Base-by-base conservation (phyloP, 208 protist species). In the Crithidia thermophila region DNA sequence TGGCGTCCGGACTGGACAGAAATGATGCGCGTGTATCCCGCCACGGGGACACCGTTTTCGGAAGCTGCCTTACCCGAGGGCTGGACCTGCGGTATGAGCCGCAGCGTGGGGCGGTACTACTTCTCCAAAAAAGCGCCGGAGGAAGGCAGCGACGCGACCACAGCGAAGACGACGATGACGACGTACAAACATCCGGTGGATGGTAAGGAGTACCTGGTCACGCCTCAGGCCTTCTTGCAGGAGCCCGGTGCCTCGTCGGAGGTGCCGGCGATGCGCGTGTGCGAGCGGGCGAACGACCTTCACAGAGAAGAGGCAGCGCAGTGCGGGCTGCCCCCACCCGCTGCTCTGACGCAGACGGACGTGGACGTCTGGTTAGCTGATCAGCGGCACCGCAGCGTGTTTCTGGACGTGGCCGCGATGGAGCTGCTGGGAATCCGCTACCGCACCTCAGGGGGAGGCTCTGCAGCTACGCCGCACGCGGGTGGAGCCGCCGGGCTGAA, bases 121-220 rank as follows among this genome's bases (percentile, higher is more conserved):
- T 95, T 87, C 66, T 85, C 77, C n/a, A 31, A n/a, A 39, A 27
- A 39, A 28, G 21, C 16, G 30, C n/a, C n/a, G n/a, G n/a, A n/a
- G n/a, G n/a, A n/a, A n/a, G n/a, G n/a, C n/a, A n/a, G n/a, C n/a
- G n/a, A n/a, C 4, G 33, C 51, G 18, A 23, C 42, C 6, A 21
- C 52, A 46, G 34, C 68, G 23, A 23, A 20, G 6, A 31, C 45
- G 33, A 20, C 40, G 5, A 53, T 43, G 27, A 58, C 81, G 0
- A 89, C 83, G 13, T 89, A 88, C 70, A 77, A 64, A 43, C 90
- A 95, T 28, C 90, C 90, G 18, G 79, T 67, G 3, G 81, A 87
- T 56, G 69, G 49, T 1, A 79, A 77, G 43, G 77, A 85, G 60
- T 91, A 85, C 64, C 87, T 88, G 47, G 90, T 63, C 42, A 75